phyloP scores from a whole-genome alignment of 208 protist species.

The Crithidia expoeki region DNA sequence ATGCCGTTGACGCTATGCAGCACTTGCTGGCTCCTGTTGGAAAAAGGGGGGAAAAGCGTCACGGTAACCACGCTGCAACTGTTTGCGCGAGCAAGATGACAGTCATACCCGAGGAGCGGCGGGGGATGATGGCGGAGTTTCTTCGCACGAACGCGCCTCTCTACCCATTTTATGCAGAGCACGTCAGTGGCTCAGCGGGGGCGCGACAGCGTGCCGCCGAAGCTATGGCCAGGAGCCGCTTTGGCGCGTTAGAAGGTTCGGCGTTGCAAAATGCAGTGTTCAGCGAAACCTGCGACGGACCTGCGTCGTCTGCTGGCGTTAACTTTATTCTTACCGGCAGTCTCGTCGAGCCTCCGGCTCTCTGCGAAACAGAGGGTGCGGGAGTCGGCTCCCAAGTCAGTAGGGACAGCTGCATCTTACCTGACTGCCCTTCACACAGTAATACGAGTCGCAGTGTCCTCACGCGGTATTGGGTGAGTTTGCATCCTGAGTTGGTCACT shows the following conservation, averaged over 20 bases:
- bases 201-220: constrained; percentile 3
- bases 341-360: background rate
- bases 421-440: background rate
- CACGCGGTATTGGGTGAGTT: constrained; percentile 43
- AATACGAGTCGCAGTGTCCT: constrained; percentile 41
- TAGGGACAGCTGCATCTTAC: background rate
- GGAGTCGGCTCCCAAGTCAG: background rate
- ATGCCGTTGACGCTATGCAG: background rate
- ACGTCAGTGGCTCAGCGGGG: background rate
- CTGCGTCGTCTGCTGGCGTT: constrained; percentile 27
- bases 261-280: constrained; percentile 32
- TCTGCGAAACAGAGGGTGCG: background rate
- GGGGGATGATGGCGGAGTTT: constrained; percentile 34
- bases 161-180: constrained; percentile 45
- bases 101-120: constrained; percentile 30
- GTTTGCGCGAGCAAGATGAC: background rate
- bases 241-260: background rate
- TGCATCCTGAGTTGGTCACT: constrained; percentile 35
- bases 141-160: constrained; percentile 32
- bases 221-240: background rate
- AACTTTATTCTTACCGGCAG: constrained; percentile 45
- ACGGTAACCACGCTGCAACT: background rate
- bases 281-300: constrained; percentile 3
- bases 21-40: background rate
- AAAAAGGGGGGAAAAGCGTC: background rate